phyloP scores from a whole-genome alignment of 345 rosid genomes.

The rapeseed (Brassica napus) region Da-Ae NC_063446.1:36540001-36540500 shows the following conservation, averaged over 20 bases:
- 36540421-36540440: too few relatives aligned
- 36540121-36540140: constrained; percentile 12
- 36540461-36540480: too few relatives aligned
- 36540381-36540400: too few relatives aligned
- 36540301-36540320: constrained; percentile 19
- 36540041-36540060: constrained; percentile 1
- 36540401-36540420: too few relatives aligned
- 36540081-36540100: neutral
- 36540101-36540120: neutral
- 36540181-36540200: neutral
- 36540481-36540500: too few relatives aligned
- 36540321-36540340: constrained; percentile 14
- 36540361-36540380: too few relatives aligned
- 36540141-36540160: neutral
- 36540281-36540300: constrained; percentile 5
- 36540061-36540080: neutral
- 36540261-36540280: constrained; percentile 27
- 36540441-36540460: too few relatives aligned
- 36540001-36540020: neutral
- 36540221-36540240: neutral
- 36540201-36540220: too few relatives aligned
- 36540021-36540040: neutral
- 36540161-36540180: neutral
- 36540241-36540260: constrained; percentile 1
- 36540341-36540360: neutral